Conservation (phyloP, 768 basidiomycete species). For the Postia placenta region DNA sequence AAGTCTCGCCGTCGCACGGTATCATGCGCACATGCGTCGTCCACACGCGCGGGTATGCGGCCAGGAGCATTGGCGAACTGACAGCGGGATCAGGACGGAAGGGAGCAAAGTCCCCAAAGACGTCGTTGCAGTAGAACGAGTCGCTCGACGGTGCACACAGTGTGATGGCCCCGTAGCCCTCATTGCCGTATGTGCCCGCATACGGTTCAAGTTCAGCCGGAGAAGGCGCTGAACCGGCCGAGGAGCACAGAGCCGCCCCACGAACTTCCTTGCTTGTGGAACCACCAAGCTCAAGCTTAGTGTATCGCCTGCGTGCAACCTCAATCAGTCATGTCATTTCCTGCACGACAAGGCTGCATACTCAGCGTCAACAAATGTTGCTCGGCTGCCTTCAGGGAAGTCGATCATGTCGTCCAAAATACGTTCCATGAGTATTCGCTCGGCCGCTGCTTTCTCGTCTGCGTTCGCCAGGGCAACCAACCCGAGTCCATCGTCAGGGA, state of each 20-base stretch:
- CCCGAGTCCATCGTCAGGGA: slow-evolving; percentile 31
- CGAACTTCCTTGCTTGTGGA: too few species aligned
- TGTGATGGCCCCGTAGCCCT: slow-evolving; percentile 18
- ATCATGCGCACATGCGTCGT: slow-evolving; percentile 28
- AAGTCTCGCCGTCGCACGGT: slow-evolving; percentile 18
- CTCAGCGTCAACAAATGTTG: too few species aligned
- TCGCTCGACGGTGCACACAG: slow-evolving; percentile 13
- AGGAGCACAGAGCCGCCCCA: too few species aligned
- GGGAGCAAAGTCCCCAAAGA: slow-evolving; percentile 8
- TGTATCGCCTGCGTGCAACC: too few species aligned
- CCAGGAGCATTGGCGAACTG: slow-evolving; percentile 2
- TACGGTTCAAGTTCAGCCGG: slow-evolving; percentile 6
- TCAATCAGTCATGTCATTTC: too few species aligned
- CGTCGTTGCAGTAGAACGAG: slow-evolving; percentile 9
- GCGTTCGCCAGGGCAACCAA: slow-evolving; percentile 23
- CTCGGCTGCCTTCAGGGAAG: too few species aligned
- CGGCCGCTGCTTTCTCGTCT: slow-evolving; percentile 5
- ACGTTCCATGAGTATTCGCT: slow-evolving; percentile 2
- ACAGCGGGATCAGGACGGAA: slow-evolving; percentile 3
- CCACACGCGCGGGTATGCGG: slow-evolving; percentile 18
- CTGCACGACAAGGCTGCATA: too few species aligned
- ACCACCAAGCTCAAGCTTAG: too few species aligned
- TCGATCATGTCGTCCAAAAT: slow-evolving; percentile 12
- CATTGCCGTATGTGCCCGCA: slow-evolving; percentile 12
- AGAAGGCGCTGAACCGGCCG: too few species aligned